A percentile compares a stretch with the other conserved stretches of the same genome.
Conservation (phyloP, 305 asterid genomes). For the Rubia balearica region DNA sequence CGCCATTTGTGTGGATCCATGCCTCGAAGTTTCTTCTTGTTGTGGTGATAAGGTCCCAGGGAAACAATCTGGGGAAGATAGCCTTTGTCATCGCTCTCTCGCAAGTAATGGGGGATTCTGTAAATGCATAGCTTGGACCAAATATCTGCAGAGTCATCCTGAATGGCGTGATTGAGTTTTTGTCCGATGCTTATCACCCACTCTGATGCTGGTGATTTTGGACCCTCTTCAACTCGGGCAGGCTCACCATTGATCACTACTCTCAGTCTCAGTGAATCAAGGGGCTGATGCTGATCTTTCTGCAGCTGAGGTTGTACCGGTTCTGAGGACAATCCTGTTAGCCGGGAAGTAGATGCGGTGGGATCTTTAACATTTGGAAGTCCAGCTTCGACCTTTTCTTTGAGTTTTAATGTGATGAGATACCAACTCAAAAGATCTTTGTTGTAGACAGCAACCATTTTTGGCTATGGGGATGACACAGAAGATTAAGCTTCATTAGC, state of each 20-base stretch:
- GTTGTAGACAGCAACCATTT: conserved; percentile 81
- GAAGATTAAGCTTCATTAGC: neutral
- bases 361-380: conserved; percentile 31
- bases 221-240: conserved; percentile 13
- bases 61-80: conserved; percentile 21
- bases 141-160: conserved; percentile 49
- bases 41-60: conserved; percentile 23
- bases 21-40: conserved; percentile 15
- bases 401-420: conserved; percentile 74
- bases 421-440: conserved; percentile 77
- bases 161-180: conserved; percentile 57
- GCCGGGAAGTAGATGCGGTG: conserved; percentile 26
- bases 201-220: conserved; percentile 40
- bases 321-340: conserved; percentile 19
- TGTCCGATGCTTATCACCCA: conserved; percentile 63
- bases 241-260: conserved; percentile 20
- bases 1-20: conserved; percentile 27
- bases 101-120: conserved; percentile 38
- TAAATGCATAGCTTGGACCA: conserved; percentile 75
- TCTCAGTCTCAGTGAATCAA: conserved; percentile 17
- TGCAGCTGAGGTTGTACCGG: neutral
- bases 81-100: conserved; percentile 17
- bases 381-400: conserved; percentile 59
- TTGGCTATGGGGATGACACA: conserved; percentile 1
- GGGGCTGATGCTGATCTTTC: conserved; percentile 24